These are phyloP conservation scores for Arabidopsis lyrata DNA, from an alignment of 441 rosid genomes.

Conservation along the genomic window DNA sequence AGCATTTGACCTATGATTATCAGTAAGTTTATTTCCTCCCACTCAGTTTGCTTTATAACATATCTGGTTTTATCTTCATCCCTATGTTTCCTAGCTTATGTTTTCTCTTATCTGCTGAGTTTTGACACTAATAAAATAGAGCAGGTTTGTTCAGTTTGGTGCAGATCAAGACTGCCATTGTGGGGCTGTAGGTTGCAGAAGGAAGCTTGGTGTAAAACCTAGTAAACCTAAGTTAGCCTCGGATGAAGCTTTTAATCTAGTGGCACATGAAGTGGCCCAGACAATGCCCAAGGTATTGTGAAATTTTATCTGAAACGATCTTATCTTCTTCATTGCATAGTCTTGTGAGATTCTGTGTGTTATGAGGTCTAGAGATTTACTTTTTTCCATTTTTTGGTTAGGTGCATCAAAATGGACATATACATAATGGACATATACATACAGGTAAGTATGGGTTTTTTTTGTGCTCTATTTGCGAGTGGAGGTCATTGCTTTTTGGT, in stretches of 20 bases:
- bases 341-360: slow-evolving; percentile 15
- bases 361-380: slow-evolving; percentile 41
- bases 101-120: slow-evolving; percentile 21
- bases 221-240: slow-evolving; percentile 82
- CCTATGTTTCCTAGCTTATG: neutral
- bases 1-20: slow-evolving; percentile 96
- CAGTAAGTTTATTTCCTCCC: slow-evolving; percentile 60
- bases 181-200: slow-evolving; percentile 84
- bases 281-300: slow-evolving; percentile 59
- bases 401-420: slow-evolving; percentile 71
- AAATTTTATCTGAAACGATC: slow-evolving; percentile 47
- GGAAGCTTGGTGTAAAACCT: slow-evolving; percentile 91
- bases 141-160: slow-evolving; percentile 99
- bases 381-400: slow-evolving; percentile 40
- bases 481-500: slow-evolving; percentile 22
- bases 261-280: slow-evolving; percentile 68
- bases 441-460: slow-evolving; percentile 54
- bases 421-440: slow-evolving; percentile 60
- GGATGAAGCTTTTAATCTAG: slow-evolving; percentile 81
- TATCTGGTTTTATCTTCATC: neutral
- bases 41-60: slow-evolving; percentile 13
- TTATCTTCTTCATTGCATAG: slow-evolving; percentile 19
- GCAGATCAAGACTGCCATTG: slow-evolving; percentile 99
- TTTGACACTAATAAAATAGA: slow-evolving; percentile 60
- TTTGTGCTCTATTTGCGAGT: slow-evolving; percentile 15